Base-by-base conservation (phyloP, 1,139 yeast genomes). In the Lizanozyma gosingica region DNA sequence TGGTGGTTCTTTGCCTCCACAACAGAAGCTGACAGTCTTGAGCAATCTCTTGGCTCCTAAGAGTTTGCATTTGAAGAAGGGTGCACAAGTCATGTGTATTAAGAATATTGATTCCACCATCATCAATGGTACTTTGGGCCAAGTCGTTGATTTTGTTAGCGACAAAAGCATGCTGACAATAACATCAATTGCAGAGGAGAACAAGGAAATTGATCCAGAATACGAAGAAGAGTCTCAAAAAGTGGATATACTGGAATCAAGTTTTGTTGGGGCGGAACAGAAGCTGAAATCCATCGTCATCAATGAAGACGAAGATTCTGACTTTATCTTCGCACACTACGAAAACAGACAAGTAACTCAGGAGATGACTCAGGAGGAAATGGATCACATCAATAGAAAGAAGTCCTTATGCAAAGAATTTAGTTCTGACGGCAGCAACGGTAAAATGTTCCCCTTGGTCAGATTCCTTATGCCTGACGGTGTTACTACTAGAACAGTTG, bases 41-140 rank as follows among this genome's bases (percentile, higher is more conserved):
- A 68, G 72, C n/a, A 78, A 80, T 49, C 80, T 87, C 47, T 66
- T 92, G 56, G 94, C 95, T 2, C 90, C 87, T 1, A 65, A 69
- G 36, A 62, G 62, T 29, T 59, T 92, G 17, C 67, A 66, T 11
- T 64, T 92, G 49, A 90, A 88, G 53, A 71, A 73, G 38, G 90
- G 90, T 34, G 92, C 97, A 0, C 98, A 92, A 61, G 98, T 92
- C 0, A 94, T 92, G 98, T 81, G 94, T 71, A 76, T 92, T 45
- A 92, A 92, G 58, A 94, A 92, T 56, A 72, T 85, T 43, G 97
- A 90, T 57, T 87, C 80, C 18, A 77, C 83, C 1, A 67, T 92
- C 37, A 98, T 94, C 3, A 92, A 92, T 60, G 99, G 99, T 0
- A 81, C 96, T 0, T 63, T 92, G 37, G 99, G 99, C 0, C 82